Evolutionary conservation across 1,284 basidiomycete genomes (phyloP).

Genomic region (Heterobasidion occidentale): DNA sequence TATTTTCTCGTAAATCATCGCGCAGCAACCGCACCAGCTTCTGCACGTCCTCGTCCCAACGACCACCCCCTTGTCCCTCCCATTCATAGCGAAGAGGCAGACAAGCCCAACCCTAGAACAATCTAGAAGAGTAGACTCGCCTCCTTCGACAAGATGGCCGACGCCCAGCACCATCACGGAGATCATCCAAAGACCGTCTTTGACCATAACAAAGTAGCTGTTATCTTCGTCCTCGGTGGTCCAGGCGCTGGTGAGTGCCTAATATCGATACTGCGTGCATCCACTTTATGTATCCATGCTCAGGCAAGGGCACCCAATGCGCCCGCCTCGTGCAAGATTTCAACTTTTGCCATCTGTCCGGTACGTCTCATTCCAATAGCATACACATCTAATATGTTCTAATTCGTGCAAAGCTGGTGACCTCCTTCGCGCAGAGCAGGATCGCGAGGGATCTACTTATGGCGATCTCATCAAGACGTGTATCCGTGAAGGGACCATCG

Average conservation of each 20-base stretch:
- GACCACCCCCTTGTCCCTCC: conserved; percentile 63
- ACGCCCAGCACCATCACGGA: conserved; percentile 22
- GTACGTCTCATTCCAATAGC: conserved; percentile 30
- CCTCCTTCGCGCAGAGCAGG: conserved; percentile 91
- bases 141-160: conserved; percentile 43
- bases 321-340: conserved; percentile 82
- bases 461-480: conserved; percentile 84
- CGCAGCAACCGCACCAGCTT: conserved; percentile 52
- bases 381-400: conserved; percentile 1
- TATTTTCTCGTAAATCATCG: conserved; percentile 45
- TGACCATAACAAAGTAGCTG: conserved; percentile 70
- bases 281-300: conserved; percentile 1
- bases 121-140: conserved; percentile 26
- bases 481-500: conserved; percentile 92
- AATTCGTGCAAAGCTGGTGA: conserved; percentile 70
- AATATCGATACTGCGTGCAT: neutral
- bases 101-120: conserved; percentile 7
- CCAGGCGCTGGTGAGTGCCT: conserved; percentile 78
- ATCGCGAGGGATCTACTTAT: conserved; percentile 79
- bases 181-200: conserved; percentile 42
- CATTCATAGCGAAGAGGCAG: conserved; percentile 30
- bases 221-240: conserved; percentile 95
- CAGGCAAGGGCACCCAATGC: conserved; percentile 98
- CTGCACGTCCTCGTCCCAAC: conserved; percentile 50
- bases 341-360: conserved; percentile 91